phyloP scores from a whole-genome alignment of 2,329 filamentous ascomycete species.

The Aspergillus neotritici region DNA sequence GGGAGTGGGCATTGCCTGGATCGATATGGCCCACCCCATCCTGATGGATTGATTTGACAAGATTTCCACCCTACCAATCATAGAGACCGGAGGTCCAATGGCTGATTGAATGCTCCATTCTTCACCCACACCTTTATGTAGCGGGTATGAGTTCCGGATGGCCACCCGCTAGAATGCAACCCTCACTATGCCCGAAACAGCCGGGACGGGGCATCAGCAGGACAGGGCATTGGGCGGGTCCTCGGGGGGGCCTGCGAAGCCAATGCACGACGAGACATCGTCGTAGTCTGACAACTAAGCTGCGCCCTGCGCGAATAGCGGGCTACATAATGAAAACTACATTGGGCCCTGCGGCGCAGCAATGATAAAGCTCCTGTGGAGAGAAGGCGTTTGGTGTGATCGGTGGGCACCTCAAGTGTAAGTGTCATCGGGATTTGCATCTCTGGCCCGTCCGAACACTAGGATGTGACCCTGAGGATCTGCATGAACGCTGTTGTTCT shows the following conservation, averaged over 20 bases:
- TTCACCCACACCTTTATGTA: conserved; percentile 14
- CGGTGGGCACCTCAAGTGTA: conserved; percentile 22
- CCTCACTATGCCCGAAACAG: conserved; percentile 31
- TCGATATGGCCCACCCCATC: conserved; percentile 17
- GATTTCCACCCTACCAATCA: conserved; percentile 22
- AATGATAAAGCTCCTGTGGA: neutral
- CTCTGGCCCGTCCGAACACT: conserved; percentile 12
- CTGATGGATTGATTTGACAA: conserved; percentile 19
- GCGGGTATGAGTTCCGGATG: conserved; percentile 19
- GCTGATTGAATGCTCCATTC: conserved; percentile 23
- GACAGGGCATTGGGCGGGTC: conserved; percentile 19
- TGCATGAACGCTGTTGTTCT: conserved; percentile 3
- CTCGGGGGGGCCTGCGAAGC: conserved; percentile 12
- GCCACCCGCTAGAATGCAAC: conserved; percentile 35
- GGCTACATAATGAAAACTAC: conserved; percentile 7
- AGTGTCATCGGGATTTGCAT: conserved; percentile 28
- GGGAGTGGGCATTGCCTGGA: conserved; percentile 12
- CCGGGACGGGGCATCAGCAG: conserved; percentile 17
- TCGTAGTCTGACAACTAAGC: conserved; percentile 1
- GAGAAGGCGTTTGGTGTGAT: conserved; percentile 1
- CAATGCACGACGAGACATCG: conserved; percentile 10
- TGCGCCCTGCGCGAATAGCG: conserved; percentile 4
- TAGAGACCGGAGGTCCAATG: conserved; percentile 7
- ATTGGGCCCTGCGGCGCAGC: too few relatives aligned
- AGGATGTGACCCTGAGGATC: conserved; percentile 9